Percentiles rank a stretch among this genome's conserved stretches.
Evolutionary conservation across 306 rosid species (phyloP).

Genomic region (Bauhinia variegata): DNA sequence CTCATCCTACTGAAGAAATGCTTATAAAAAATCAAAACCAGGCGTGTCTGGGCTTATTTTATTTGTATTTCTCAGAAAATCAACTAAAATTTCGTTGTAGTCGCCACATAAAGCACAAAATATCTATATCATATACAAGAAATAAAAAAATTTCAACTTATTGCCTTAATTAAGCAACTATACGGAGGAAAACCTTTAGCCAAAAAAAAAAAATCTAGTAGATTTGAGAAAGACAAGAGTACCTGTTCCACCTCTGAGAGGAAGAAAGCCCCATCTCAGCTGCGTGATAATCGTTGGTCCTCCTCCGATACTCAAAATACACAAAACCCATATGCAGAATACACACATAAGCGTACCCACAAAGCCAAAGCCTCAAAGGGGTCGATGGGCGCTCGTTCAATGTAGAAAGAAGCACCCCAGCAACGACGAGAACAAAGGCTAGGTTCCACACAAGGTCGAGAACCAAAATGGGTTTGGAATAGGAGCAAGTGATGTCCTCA

Average conservation of each 20-base stretch:
- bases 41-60: not conserved
- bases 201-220: not conserved
- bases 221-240: not conserved
- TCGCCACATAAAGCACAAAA: not conserved
- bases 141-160: not conserved
- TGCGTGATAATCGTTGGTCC: conserved; percentile 16
- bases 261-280: conserved; percentile 34
- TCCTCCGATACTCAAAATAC: conserved; percentile 51
- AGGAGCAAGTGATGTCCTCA: conserved; percentile 34
- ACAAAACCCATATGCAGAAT: conserved; percentile 62
- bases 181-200: not conserved
- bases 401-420: conserved; percentile 63
- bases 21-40: not conserved
- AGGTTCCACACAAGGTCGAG: conserved; percentile 77
- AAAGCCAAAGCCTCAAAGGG: conserved; percentile 74
- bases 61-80: not conserved
- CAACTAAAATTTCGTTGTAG: not conserved
- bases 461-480: conserved; percentile 60
- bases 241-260: conserved; percentile 50
- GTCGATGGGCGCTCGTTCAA: conserved; percentile 65
- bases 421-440: conserved; percentile 63
- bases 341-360: conserved; percentile 70
- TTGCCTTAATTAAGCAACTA: conserved; percentile 1
- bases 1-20: not conserved
- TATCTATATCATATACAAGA: not conserved